These are phyloP conservation scores for Isatis tinctoria DNA, from an alignment of 345 rosid genomes.

Conservation along the genomic window DNA sequence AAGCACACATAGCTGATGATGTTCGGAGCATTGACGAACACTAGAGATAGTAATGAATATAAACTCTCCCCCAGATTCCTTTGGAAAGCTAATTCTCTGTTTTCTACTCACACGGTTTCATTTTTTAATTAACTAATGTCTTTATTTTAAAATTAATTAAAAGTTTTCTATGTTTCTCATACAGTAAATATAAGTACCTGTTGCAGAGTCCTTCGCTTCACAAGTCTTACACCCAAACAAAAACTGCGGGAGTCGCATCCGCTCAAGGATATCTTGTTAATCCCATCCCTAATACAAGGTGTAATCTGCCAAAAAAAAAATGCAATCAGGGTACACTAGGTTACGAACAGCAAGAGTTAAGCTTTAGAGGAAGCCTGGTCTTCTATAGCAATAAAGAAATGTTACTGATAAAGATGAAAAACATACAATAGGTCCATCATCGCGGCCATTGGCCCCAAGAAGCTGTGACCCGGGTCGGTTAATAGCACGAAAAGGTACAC, in stretches of 20 bases:
- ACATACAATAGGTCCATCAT: slow-evolving; percentile 94
- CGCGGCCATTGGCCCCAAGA: slow-evolving; percentile 93
- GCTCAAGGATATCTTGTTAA: slow-evolving; percentile 69
- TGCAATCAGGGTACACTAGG: not conserved
- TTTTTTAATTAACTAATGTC: not conserved
- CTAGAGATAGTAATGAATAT: not conserved
- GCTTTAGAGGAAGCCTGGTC: not conserved
- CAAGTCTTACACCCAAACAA: slow-evolving; percentile 88
- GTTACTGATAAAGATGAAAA: slow-evolving; percentile 6
- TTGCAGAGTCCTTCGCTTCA: slow-evolving; percentile 65
- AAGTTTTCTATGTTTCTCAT: not conserved
- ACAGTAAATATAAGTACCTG: slow-evolving; percentile 48
- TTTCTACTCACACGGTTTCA: not conserved
- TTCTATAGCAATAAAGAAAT: not conserved
- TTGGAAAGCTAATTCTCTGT: not conserved
- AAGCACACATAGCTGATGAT: not conserved
- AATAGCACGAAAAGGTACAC: slow-evolving; percentile 67
- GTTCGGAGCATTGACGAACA: not conserved
- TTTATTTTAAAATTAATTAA: not conserved
- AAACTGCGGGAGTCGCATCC: slow-evolving; percentile 86
- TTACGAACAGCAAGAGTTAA: not conserved
- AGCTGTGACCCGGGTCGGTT: slow-evolving; percentile 88
- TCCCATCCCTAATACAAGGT: slow-evolving; percentile 64
- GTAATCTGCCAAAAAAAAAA: slow-evolving; percentile 56
- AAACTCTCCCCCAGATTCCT: not conserved